phyloP scores from a whole-genome alignment of 192 early-diverging fungal species.

The Entomortierella lignicola region DNA sequence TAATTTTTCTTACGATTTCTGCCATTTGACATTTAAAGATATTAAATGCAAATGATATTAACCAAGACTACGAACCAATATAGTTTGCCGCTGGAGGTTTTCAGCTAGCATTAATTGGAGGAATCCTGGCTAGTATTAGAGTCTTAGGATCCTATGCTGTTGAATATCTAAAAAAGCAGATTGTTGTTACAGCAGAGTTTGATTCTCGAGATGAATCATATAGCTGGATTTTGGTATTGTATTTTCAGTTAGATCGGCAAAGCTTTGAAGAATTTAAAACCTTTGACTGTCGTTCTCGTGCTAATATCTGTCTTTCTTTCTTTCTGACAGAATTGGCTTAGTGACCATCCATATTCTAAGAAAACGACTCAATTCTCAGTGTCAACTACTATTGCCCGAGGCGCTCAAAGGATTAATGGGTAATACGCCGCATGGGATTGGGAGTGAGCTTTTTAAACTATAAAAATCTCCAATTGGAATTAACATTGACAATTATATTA shows the following conservation, averaged over 20 bases:
- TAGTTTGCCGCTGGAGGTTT: constrained; percentile 62
- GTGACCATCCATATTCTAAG: constrained; percentile 59
- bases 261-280: too few relatives aligned
- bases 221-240: constrained; percentile 50
- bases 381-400: constrained; percentile 59
- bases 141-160: constrained; percentile 55
- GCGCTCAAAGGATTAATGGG: constrained; percentile 58
- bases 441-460: too few relatives aligned
- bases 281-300: too few relatives aligned
- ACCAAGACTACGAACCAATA: background rate
- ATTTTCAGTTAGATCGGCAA: background rate
- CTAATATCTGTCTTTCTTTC: background rate
- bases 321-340: constrained; percentile 60
- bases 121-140: constrained; percentile 37
- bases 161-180: constrained; percentile 59
- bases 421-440: constrained; percentile 16
- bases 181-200: constrained; percentile 63
- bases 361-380: constrained; percentile 64
- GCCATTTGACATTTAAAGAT: too few relatives aligned
- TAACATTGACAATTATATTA: too few relatives aligned
- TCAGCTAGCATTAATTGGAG: constrained; percentile 59
- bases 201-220: constrained; percentile 68
- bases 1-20: background rate
- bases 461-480: too few relatives aligned
- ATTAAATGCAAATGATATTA: too few relatives aligned